Evolutionary conservation across 2,329 filamentous ascomycete species (phyloP).

Genomic region (Ceratocystis eucalypticola): DNA sequence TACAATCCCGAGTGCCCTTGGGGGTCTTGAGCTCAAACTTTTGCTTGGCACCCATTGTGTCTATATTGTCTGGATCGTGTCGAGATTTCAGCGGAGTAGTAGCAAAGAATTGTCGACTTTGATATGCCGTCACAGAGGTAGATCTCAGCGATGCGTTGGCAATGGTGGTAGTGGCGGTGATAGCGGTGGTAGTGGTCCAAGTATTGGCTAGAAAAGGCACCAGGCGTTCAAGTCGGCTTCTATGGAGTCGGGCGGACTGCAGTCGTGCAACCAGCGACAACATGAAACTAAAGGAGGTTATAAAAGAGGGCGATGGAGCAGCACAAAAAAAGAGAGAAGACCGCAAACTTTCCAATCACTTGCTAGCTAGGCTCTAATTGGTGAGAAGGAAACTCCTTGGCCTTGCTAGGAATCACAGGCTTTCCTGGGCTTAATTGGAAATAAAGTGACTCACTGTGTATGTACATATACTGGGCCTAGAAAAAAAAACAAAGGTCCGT

Average conservation of each 20-base stretch:
- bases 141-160: not conserved
- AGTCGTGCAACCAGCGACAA: slow-evolving; percentile 6
- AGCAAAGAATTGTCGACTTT: not conserved
- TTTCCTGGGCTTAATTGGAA: not conserved
- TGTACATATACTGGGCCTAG: not conserved
- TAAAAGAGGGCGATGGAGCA: not conserved
- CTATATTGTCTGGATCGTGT: not conserved
- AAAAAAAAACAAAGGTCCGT: not conserved
- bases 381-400: not conserved
- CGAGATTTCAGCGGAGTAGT: not conserved
- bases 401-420: not conserved
- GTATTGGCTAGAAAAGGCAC: not conserved
- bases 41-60: slow-evolving; percentile 30
- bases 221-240: slow-evolving; percentile 1
- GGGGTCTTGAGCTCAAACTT: slow-evolving; percentile 70
- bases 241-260: slow-evolving; percentile 9
- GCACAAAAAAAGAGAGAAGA: not conserved
- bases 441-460: slow-evolving; percentile 5
- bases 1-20: slow-evolving; percentile 81
- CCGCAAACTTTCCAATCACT: not conserved
- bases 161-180: not conserved
- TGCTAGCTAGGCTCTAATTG: not conserved
- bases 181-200: not conserved
- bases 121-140: not conserved
- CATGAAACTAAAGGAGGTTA: not conserved